A percentile compares a stretch with the other conserved stretches of the same genome.
Conservation (phyloP, 129 eudicot species). For the Ambrosia artemisiifolia region DNA sequence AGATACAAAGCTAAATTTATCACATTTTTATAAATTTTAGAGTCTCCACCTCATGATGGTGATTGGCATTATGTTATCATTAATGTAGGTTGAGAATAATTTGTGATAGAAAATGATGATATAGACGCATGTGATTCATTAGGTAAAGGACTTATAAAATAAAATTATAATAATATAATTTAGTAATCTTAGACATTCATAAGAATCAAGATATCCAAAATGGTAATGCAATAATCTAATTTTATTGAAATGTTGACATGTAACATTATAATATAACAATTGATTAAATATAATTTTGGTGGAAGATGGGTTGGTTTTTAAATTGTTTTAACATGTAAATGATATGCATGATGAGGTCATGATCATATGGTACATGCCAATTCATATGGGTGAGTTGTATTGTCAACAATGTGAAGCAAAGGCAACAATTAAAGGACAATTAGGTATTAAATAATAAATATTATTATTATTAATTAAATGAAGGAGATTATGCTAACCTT, state of each 20-base stretch:
- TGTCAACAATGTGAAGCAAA: conserved; percentile 30
- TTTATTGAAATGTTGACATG: no score
- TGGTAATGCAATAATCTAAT: no score
- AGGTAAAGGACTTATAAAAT: not conserved
- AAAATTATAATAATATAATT: not conserved
- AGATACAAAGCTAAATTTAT: not conserved
- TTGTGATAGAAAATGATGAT: not conserved
- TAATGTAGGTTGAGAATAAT: conserved; percentile 30
- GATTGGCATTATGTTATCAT: conserved; percentile 29
- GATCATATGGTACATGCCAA: conserved; percentile 39
- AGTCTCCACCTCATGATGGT: conserved; percentile 18
- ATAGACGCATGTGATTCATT: not conserved
- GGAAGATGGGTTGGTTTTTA: conserved; percentile 32
- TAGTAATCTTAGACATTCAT: not conserved
- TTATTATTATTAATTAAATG: not conserved
- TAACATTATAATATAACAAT: no score
- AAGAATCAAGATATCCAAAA: no score
- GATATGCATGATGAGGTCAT: conserved; percentile 38
- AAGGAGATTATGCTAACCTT: conserved; percentile 56
- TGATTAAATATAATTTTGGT: conserved; percentile 7
- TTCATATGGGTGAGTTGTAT: conserved; percentile 42
- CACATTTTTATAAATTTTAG: not conserved
- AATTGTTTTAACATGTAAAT: conserved; percentile 21
- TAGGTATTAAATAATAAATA: conserved; percentile 12
- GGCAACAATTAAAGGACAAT: conserved; percentile 29